A percentile compares a stretch with the other conserved stretches of the same genome.
Evolutionary conservation across 2,329 filamentous ascomycete genomes (phyloP).

Genomic region (Colletotrichum caudatum): DNA sequence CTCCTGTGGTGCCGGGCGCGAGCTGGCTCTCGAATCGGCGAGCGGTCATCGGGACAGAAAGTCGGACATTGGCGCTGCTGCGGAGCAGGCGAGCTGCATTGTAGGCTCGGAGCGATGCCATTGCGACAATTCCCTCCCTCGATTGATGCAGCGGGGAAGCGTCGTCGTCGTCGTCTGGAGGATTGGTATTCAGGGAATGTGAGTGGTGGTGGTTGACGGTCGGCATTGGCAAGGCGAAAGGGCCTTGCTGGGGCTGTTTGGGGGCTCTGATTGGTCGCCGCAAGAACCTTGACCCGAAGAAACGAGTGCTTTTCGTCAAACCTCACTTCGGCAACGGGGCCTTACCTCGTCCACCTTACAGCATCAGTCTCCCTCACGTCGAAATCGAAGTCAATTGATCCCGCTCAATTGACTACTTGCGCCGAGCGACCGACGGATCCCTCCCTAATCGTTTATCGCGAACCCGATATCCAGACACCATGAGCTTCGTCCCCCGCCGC

Average conservation of each 20-base stretch:
- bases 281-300: conserved; percentile 58
- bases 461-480: conserved; percentile 66
- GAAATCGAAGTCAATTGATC: conserved; percentile 42
- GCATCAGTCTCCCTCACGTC: conserved; percentile 41
- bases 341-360: conserved; percentile 30
- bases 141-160: conserved; percentile 26
- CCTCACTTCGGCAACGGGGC: conserved; percentile 44
- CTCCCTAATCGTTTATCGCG: conserved; percentile 44
- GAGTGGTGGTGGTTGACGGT: conserved; percentile 44
- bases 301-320: conserved; percentile 62
- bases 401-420: conserved; percentile 39
- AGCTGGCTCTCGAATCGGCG: conserved; percentile 68
- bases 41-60: conserved; percentile 57
- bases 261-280: conserved; percentile 57
- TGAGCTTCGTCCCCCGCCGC: conserved; percentile 93
- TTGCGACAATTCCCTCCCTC: conserved; percentile 52
- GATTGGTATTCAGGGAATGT: conserved; percentile 33
- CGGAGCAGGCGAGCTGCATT: conserved; percentile 65
- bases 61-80: conserved; percentile 54
- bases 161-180: conserved; percentile 15
- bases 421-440: conserved; percentile 44
- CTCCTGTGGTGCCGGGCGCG: conserved; percentile 54
- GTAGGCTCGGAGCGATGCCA: conserved; percentile 75
- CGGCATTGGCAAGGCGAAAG: conserved; percentile 40
- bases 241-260: conserved; percentile 44